A percentile compares a stretch with the other conserved stretches of the same genome.
These are phyloP conservation scores for Sphagnurus paluster DNA, from an alignment of 1,284 basidiomycete species.

Conservation along the genomic window DNA sequence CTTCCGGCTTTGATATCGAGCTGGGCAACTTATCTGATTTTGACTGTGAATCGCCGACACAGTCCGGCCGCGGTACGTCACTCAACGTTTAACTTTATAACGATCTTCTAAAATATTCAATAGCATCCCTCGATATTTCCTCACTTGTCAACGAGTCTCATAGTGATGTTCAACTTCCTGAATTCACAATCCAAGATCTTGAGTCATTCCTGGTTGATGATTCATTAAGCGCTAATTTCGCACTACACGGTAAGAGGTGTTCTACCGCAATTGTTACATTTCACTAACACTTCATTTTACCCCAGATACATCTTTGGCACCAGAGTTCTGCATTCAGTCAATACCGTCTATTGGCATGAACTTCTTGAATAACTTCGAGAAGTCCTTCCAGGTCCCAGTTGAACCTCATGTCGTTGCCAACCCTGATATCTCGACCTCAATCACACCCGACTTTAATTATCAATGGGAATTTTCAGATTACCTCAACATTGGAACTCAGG, in stretches of 20 bases:
- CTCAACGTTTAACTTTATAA: background rate
- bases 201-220: background rate
- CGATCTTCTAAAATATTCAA: background rate
- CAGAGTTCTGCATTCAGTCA: slow-evolving; percentile 1
- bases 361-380: background rate
- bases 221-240: background rate
- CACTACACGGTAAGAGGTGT: slow-evolving; percentile 2
- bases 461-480: background rate
- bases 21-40: slow-evolving; percentile 8
- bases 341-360: background rate
- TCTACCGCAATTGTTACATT: background rate
- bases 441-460: background rate
- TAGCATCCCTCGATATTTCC: background rate
- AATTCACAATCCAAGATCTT: slow-evolving; percentile 5
- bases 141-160: background rate
- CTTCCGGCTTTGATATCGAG: slow-evolving; percentile 18
- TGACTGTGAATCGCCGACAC: background rate
- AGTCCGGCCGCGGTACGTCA: background rate
- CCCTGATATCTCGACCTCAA: background rate
- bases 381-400: background rate
- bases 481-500: background rate
- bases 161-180: background rate
- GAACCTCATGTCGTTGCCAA: background rate
- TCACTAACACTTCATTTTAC: background rate
- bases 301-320: background rate